Evolutionary conservation across 139 green algal genomes (phyloP).

Genomic region (Pedinophyceae sp.): DNA sequence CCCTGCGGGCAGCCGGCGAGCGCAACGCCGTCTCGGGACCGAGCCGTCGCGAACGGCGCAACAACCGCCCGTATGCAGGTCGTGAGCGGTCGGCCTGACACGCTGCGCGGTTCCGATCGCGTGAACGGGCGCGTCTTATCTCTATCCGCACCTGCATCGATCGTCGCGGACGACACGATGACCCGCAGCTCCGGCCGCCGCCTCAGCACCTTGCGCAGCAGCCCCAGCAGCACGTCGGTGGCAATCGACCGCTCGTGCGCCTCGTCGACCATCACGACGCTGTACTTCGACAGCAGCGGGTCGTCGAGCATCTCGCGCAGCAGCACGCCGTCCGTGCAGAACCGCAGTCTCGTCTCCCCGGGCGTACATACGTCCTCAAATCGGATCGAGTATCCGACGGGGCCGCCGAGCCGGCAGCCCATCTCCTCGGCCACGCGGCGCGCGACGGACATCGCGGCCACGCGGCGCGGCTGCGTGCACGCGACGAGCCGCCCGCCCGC

Average conservation of each 20-base stretch:
- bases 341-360: constrained; percentile 61
- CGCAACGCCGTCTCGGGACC: no score
- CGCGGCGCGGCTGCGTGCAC: constrained; percentile 16
- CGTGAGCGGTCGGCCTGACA: no score
- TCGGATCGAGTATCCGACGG: constrained; percentile 58
- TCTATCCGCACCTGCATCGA: no score
- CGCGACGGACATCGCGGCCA: constrained; percentile 6
- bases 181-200: background rate
- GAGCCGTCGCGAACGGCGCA: no score
- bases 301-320: constrained; percentile 75
- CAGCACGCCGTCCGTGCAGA: constrained; percentile 81
- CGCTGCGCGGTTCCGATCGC: no score
- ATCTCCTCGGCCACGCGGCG: constrained; percentile 8
- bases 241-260: constrained; percentile 72
- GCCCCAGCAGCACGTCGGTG: constrained; percentile 76
- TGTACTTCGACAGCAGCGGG: constrained; percentile 53
- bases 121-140: no score
- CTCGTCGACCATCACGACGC: constrained; percentile 85
- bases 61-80: no score
- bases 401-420: background rate
- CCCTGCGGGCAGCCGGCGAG: background rate
- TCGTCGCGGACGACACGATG: background rate
- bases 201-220: constrained; percentile 58
- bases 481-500: constrained; percentile 4
- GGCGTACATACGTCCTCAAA: constrained; percentile 53